phyloP scores from a whole-genome alignment of 331 rosid genomes.

The Quercus tomentella region DNA sequence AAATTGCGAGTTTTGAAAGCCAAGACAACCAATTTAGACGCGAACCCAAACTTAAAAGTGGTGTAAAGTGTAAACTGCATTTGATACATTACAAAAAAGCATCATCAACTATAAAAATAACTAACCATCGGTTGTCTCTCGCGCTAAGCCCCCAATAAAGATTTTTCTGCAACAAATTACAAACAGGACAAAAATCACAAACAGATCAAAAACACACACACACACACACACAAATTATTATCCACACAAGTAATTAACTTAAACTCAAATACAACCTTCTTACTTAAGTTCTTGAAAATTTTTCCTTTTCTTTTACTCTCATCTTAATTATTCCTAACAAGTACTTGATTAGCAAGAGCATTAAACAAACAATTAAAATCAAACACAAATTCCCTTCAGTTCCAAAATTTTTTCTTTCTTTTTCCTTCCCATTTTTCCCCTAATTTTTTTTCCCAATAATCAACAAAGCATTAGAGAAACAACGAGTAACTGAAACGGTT shows the following conservation, averaged over 20 bases:
- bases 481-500: not conserved
- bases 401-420: not conserved
- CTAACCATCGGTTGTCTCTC: slow-evolving; percentile 93
- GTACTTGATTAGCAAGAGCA: too few relatives aligned
- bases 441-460: too few relatives aligned
- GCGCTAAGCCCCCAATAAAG: slow-evolving; percentile 95
- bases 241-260: not conserved
- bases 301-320: too few relatives aligned
- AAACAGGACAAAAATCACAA: slow-evolving; percentile 25
- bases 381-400: too few relatives aligned
- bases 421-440: not conserved
- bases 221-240: not conserved
- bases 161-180: slow-evolving; percentile 77
- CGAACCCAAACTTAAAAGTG: too few relatives aligned
- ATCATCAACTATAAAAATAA: slow-evolving; percentile 16
- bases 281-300: too few relatives aligned
- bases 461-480: too few relatives aligned
- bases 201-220: slow-evolving; percentile 9
- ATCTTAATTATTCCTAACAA: too few relatives aligned
- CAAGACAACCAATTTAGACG: too few relatives aligned
- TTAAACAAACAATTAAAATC: too few relatives aligned
- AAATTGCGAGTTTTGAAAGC: too few relatives aligned
- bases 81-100: not conserved
- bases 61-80: too few relatives aligned
- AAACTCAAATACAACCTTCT: not conserved